Base-by-base conservation (phyloP, 495 filamentous ascomycete genomes). In the Neurospora sp. region DNA sequence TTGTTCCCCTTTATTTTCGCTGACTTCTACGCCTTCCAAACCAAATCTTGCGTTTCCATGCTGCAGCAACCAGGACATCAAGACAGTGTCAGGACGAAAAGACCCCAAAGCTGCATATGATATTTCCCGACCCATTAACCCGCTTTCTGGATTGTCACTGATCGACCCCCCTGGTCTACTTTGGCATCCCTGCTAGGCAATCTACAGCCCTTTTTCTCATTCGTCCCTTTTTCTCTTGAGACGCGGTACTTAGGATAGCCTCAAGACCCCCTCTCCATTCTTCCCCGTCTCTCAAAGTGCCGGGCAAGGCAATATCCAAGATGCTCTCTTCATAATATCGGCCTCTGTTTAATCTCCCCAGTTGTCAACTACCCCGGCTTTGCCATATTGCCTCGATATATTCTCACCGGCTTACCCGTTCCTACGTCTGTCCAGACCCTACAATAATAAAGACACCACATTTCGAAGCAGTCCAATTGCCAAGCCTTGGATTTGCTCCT, bases 341-440 rank as follows among this genome's bases (percentile, higher is more conserved):
- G 41, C 59, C 42, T 48, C 73, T 72, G 42, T 70, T 77, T 75
- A 78, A 76, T 79, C 73, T 78, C 76, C 44, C 74, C 75, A 76
- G 74, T 79, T 76, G 76, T 75, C 77, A 78, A 78, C 79, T 74
- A 76, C 72, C 79, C 76, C 74, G 79, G 79, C 77, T 81, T 78
- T 81, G 73, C 80, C 76, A 81, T 75, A 79, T 78, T 81, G 75
- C 73, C 73, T 46, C 78, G 75, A 80, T 76, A 81, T 79, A 75
- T 79, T 27, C 20, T 54, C 46, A 14, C 5, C 46, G 14, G 20
- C 9, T 10, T 54, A 14, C 20, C 46, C n/a, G 46, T 27, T 27
- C 46, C 11, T 54, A 12, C 46, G 0, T 54, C 10, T 0, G 46
- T 27, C 20, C 20, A 6, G 9, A 11, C 20, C 46, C 46, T 54